phyloP scores from a whole-genome alignment of 23 red algal species.

The Rhodosorus marinus region DNA sequence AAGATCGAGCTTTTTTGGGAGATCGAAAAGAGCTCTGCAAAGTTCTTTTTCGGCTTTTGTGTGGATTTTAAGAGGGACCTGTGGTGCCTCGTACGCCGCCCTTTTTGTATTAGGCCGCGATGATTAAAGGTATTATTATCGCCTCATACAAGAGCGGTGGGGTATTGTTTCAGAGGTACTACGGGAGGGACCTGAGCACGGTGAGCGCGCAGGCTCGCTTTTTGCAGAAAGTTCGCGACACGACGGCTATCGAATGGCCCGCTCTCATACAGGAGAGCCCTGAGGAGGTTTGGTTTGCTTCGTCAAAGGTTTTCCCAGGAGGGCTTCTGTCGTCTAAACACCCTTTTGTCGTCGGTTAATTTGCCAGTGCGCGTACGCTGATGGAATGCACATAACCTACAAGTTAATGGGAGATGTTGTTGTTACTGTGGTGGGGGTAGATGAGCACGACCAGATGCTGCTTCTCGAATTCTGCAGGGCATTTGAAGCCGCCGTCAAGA shows the following conservation, averaged over 20 bases:
- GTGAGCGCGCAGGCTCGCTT: conserved; percentile 34
- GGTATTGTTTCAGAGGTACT: conserved; percentile 53
- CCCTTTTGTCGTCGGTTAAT: too few relatives aligned
- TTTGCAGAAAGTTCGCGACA: conserved; percentile 36
- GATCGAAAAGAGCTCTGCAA: too few relatives aligned
- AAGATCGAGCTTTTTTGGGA: too few relatives aligned
- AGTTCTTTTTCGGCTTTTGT: too few relatives aligned
- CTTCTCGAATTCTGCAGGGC: conserved; percentile 36
- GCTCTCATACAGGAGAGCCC: conserved; percentile 31
- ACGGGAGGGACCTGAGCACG: conserved; percentile 27
- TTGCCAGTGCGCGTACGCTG: too few relatives aligned
- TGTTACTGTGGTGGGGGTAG: conserved; percentile 29
- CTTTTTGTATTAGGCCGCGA: conserved; percentile 1
- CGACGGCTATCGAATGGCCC: conserved; percentile 35
- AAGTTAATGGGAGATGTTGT: conserved; percentile 53
- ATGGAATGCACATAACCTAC: conserved; percentile 25
- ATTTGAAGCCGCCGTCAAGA: conserved; percentile 13
- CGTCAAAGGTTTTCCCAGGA: too few relatives aligned
- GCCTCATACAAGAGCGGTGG: conserved; percentile 36
- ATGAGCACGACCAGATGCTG: conserved; percentile 44
- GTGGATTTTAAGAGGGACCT: too few relatives aligned
- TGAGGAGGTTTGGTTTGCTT: conserved; percentile 35
- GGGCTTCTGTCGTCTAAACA: too few relatives aligned
- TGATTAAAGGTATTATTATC: conserved; percentile 43
- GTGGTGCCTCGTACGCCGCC: too few relatives aligned